Evolutionary conservation across 306 rosid genomes (phyloP).

Genomic region (Herpetospermum pedunculosum): DNA sequence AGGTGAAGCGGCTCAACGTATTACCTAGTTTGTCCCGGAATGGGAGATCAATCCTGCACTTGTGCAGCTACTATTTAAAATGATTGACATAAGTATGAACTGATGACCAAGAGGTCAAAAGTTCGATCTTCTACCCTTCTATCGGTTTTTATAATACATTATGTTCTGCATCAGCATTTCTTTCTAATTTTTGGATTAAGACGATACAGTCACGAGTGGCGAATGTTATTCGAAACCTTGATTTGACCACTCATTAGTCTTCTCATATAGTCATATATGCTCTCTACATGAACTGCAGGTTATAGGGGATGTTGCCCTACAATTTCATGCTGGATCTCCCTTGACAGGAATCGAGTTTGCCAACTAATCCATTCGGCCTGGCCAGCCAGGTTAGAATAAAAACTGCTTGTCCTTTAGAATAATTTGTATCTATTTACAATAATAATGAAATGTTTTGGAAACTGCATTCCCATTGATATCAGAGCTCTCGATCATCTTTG

Average conservation of each 20-base stretch:
- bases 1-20: too few species aligned
- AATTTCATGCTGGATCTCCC: conserved; percentile 57
- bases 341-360: conserved; percentile 65
- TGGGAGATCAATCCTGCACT: too few species aligned
- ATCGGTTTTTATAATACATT: neutral
- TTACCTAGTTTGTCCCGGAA: too few species aligned
- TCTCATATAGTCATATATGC: neutral
- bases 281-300: conserved; percentile 21
- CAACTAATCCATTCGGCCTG: conserved; percentile 16
- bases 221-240: neutral
- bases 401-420: neutral
- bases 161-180: neutral
- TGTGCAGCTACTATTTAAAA: too few species aligned
- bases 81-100: too few species aligned
- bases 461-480: neutral
- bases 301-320: conserved; percentile 72
- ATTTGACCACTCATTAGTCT: neutral
- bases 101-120: too few species aligned
- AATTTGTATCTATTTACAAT: neutral
- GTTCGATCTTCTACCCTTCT: too few species aligned
- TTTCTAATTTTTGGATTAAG: neutral
- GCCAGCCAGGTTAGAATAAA: neutral
- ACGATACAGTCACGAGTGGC: neutral
- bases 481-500: neutral
- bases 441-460: neutral